phyloP scores from a whole-genome alignment of 139 green algal species.

The Chloropicon primus region DNA sequence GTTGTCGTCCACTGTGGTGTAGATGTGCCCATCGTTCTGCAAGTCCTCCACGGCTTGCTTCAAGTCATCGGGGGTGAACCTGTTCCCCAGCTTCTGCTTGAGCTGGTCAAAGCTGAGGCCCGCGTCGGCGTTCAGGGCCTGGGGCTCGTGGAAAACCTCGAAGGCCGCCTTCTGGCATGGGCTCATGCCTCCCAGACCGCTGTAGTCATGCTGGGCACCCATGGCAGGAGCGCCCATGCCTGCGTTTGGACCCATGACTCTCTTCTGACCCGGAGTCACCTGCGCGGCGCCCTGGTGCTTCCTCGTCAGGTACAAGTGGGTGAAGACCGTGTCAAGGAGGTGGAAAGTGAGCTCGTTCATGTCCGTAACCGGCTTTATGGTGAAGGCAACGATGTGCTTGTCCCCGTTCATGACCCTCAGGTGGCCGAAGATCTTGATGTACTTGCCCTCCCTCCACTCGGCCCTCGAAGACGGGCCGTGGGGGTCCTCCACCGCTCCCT shows the following conservation, averaged over 20 bases:
- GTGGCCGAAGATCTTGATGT: conserved; percentile 59
- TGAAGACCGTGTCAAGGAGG: conserved; percentile 49
- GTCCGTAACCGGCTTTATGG: conserved; percentile 40
- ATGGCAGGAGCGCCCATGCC: background rate
- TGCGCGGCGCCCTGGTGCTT: conserved; percentile 6
- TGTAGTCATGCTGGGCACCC: background rate
- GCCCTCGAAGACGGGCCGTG: background rate
- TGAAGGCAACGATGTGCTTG: conserved; percentile 37
- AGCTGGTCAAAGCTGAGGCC: background rate
- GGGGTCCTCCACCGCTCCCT: background rate
- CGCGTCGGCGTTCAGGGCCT: conserved; percentile 1
- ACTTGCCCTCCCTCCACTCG: conserved; percentile 32
- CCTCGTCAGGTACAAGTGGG: conserved; percentile 57
- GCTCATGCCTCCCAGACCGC: conserved; percentile 15
- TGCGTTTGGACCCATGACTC: background rate
- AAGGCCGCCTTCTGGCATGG: conserved; percentile 16
- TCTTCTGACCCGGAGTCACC: background rate
- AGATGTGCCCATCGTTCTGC: conserved; percentile 53
- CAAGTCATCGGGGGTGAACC: conserved; percentile 27
- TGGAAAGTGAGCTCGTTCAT: conserved; percentile 73
- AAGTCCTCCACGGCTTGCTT: conserved; percentile 32
- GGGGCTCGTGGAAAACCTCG: conserved; percentile 18
- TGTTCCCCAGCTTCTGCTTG: conserved; percentile 3
- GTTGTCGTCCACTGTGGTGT: conserved; percentile 59
- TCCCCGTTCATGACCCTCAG: conserved; percentile 30